These are phyloP conservation scores for Exophiala sideris DNA, from an alignment of 2,329 filamentous ascomycete genomes.

Conservation along the genomic window DNA sequence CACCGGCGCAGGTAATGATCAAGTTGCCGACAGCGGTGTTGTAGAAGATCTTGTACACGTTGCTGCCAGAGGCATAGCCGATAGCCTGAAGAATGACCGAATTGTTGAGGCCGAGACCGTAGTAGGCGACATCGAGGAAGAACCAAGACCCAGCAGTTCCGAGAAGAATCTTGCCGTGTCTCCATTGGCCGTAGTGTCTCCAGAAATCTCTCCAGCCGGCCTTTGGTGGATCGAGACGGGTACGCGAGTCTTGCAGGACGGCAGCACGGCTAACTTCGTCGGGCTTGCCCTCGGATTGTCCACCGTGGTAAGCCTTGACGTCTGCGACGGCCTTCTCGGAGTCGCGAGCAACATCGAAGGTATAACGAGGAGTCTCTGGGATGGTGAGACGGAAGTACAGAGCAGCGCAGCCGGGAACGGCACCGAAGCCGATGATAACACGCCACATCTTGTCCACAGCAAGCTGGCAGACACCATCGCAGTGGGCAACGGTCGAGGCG, in stretches of 20 bases:
- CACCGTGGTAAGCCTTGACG: constrained; percentile 69
- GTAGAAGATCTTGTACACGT: constrained; percentile 67
- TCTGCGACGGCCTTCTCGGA: constrained; percentile 71
- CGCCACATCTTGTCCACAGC: constrained; percentile 90
- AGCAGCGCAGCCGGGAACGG: constrained; percentile 74
- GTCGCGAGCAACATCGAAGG: constrained; percentile 75
- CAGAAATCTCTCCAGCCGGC: constrained; percentile 70
- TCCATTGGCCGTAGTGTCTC: constrained; percentile 66
- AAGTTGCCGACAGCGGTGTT: constrained; percentile 76
- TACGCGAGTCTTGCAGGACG: constrained; percentile 52
- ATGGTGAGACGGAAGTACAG: constrained; percentile 85
- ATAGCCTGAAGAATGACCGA: constrained; percentile 68
- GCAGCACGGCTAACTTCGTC: constrained; percentile 66
- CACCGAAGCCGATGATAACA: constrained; percentile 74
- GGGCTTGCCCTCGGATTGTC: constrained; percentile 59
- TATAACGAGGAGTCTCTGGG: constrained; percentile 83
- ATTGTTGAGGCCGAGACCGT: constrained; percentile 72
- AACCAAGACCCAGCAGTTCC: constrained; percentile 87
- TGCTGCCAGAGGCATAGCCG: constrained; percentile 63
- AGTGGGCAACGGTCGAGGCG: constrained; percentile 53
- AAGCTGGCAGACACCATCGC: constrained; percentile 60
- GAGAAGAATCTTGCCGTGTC: constrained; percentile 68
- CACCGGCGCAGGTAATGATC: constrained; percentile 73
- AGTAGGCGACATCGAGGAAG: constrained; percentile 64
- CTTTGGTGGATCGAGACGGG: constrained; percentile 62